Evolutionary conservation across 202 grass and related monocot genomes (phyloP).

Genomic region (Dendrocalamus latiflorus): DNA sequence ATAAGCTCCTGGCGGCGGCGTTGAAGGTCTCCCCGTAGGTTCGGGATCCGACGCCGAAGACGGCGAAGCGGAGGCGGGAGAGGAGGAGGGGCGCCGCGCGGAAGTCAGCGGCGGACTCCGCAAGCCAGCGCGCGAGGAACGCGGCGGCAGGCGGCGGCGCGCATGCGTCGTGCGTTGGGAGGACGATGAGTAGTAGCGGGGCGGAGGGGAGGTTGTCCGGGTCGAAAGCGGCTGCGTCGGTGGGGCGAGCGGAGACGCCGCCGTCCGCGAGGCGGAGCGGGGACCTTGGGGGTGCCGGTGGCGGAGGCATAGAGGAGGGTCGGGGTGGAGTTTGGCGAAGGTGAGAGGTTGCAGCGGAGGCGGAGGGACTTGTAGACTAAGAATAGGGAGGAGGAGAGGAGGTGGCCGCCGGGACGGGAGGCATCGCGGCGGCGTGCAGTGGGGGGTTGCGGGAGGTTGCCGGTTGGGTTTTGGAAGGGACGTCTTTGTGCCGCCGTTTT

Average conservation of each 20-base stretch:
- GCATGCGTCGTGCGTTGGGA: constrained; percentile 69
- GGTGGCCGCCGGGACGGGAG: constrained; percentile 18
- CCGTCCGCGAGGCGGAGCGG: constrained; percentile 28
- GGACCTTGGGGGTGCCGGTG: constrained; percentile 68
- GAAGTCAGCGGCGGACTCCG: constrained; percentile 63
- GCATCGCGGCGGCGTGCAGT: constrained; percentile 31
- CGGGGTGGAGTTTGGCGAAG: background rate
- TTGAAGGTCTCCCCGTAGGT: constrained; percentile 71
- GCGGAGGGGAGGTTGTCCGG: constrained; percentile 62
- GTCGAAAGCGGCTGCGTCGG: constrained; percentile 53
- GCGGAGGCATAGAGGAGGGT: constrained; percentile 64
- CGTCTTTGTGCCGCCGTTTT: no score
- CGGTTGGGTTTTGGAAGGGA: constrained; percentile 5
- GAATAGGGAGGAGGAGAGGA: constrained; percentile 61
- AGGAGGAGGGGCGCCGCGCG: constrained; percentile 62
- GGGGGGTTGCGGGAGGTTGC: background rate
- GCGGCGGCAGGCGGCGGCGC: constrained; percentile 45
- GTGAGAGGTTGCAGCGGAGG: constrained; percentile 31
- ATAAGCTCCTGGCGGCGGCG: constrained; percentile 70
- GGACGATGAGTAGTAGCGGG: constrained; percentile 49
- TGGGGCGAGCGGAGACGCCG: constrained; percentile 32
- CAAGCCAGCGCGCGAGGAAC: constrained; percentile 61
- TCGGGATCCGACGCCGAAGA: constrained; percentile 68
- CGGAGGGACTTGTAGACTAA: constrained; percentile 67
- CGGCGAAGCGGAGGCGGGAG: constrained; percentile 55